These are phyloP conservation scores for Leccinum arenicola DNA, from an alignment of 768 basidiomycete species.

Conservation along the genomic window DNA sequence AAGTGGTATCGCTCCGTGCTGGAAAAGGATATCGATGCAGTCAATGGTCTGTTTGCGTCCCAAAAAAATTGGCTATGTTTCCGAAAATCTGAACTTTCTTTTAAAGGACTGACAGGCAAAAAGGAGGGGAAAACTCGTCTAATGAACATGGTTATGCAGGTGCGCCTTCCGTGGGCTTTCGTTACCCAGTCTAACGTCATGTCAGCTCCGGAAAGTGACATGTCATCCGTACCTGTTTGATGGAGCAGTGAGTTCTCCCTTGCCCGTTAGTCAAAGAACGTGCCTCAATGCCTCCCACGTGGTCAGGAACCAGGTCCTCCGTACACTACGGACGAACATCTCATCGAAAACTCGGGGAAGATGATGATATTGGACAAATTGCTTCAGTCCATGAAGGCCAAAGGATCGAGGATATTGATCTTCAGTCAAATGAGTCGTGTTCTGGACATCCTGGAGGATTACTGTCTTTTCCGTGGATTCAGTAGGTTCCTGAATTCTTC, in stretches of 20 bases:
- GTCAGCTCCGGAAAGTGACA: slow-evolving; percentile 73
- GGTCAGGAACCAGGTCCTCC: slow-evolving; percentile 92
- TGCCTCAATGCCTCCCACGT: background rate
- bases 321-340: slow-evolving; percentile 96
- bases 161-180: slow-evolving; percentile 27
- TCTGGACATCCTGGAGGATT: slow-evolving; percentile 93
- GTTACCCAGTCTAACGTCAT: background rate
- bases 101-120: slow-evolving; percentile 84
- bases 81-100: background rate
- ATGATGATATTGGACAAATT: slow-evolving; percentile 98
- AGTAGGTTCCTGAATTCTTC: slow-evolving; percentile 48
- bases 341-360: slow-evolving; percentile 92
- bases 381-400: slow-evolving; percentile 79
- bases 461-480: slow-evolving; percentile 87
- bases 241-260: slow-evolving; percentile 59
- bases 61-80: background rate
- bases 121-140: slow-evolving; percentile 97
- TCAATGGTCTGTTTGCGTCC: slow-evolving; percentile 63
- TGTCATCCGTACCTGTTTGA: slow-evolving; percentile 93
- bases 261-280: background rate
- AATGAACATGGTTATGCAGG: slow-evolving; percentile 99
- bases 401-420: slow-evolving; percentile 93
- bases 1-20: slow-evolving; percentile 97
- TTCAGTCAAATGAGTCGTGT: slow-evolving; percentile 99
- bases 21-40: slow-evolving; percentile 98